Base-by-base conservation (phyloP, 2,329 filamentous ascomycete species). In the Cladosporium oxysporum region DNA sequence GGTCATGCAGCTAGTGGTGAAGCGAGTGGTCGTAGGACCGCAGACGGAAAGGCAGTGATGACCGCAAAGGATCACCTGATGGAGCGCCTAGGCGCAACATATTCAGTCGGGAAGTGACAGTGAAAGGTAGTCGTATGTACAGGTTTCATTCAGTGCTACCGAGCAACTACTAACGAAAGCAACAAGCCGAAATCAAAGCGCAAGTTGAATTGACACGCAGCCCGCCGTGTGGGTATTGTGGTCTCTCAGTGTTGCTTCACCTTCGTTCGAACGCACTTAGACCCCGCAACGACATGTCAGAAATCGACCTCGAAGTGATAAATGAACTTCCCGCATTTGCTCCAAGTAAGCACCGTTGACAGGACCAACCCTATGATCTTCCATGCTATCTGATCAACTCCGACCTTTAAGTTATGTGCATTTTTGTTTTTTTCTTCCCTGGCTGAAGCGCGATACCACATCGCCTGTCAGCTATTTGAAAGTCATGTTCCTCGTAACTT, bases 41-140 rank as follows among this genome's bases (percentile, higher is more conserved):
- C n/a, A 23, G 76, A 73, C 23, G 78, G 79, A 35, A 79, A 80
- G 68, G 78, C 79, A 76, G 77, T 82, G 16, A 76, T 88, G 71
- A 89, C 86, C 35, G 87, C 87, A 0, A 80, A 79, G 68, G 83
- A 86, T 72, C 87, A 89, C 81, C 75, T 89, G 75, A 81, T 83
- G 71, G 78, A 82, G 66, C 79, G 87, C 67, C 73, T 89, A 73
- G 83, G 81, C 62, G 85, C 85, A 26, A 88, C 87, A 1, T 89
- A 88, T 79, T 83, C 80, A 26, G 68, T 81, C 5, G 72, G 64
- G 60, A 69, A 59, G 57, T 69, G 23, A 44, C 10, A 47, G n/a
- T 21, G 41, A 47, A 23, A 47, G n/a, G 10, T 10, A 5, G 21
- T 47, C n/a, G 41, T 47, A 47, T 47, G 4, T 47, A 47, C 41